Base-by-base conservation (phyloP, 495 filamentous ascomycete genomes). In the Penicillium desertorum region DNA sequence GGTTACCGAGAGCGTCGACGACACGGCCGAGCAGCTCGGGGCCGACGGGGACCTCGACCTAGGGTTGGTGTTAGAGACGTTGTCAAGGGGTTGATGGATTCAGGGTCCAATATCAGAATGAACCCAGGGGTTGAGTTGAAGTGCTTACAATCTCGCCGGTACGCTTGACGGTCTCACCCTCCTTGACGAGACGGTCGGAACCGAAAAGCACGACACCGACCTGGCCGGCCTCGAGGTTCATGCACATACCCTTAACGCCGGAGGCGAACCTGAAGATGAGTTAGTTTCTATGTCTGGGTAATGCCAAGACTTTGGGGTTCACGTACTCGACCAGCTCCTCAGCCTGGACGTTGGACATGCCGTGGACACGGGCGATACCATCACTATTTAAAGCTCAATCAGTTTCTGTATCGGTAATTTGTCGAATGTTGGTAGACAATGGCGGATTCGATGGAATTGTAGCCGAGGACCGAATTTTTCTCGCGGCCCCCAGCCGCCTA, bases 131-230 rank as follows among this genome's bases (percentile, higher is more conserved):
- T 46, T 19, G 53, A 23, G 10, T 22, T 30, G 27, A 56, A 45
- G 8, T 20, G 85, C 92, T 76, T 77, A 98, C 94, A 83, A 98
- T 98, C 81, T 96, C 84, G 77, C 94, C 94, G 68, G 94, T 98
- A 86, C 94, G 95, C 87, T 95, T 98, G 76, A 98, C 94, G 61
- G 90, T 95, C 83, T 98, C 95, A 69, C 94, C 94, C 80, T 98
- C 95, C 85, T 92, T 96, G 83, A 98, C 94, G 69, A 96, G 86
- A 90, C 94, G 92, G 82, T 98, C 94, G 71, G 94, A 98, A 85
- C 94, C 94, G 82, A 98, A 98, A 66, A 98, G 87, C 85, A 98
- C 94, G 66, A 98, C 94, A 96, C 94, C 94, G 79, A 98, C 94
- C 81, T 98, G 95, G 77, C 94, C 94, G 76, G 94, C 94, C 81